A percentile compares a stretch with the other conserved stretches of the same genome.
phyloP scores from a whole-genome alignment of 768 basidiomycete species.

The Macrolepiota fuliginosa region DNA sequence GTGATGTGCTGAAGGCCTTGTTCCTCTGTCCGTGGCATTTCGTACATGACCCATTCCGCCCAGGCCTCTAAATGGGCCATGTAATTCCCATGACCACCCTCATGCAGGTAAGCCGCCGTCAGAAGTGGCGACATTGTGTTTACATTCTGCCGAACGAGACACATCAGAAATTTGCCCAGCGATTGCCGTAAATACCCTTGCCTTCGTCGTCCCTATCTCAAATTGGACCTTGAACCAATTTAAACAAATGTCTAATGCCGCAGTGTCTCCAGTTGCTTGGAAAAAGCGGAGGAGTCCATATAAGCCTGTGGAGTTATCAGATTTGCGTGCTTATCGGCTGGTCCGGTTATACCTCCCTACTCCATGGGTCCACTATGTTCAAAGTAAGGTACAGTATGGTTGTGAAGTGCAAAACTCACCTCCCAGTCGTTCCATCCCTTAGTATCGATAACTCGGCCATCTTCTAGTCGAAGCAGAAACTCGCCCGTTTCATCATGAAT shows the following conservation, averaged over 20 bases:
- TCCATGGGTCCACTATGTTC: slow-evolving; percentile 40
- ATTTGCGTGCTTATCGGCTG: neutral
- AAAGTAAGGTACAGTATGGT: slow-evolving; percentile 2
- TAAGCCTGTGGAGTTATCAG: slow-evolving; percentile 25
- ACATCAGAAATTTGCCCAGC: neutral
- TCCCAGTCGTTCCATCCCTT: slow-evolving; percentile 63
- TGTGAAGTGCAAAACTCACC: slow-evolving; percentile 18
- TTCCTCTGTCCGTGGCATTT: slow-evolving; percentile 44
- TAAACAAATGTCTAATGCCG: slow-evolving; percentile 37
- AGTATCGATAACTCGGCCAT: slow-evolving; percentile 53
- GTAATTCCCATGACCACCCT: slow-evolving; percentile 32
- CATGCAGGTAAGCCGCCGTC: slow-evolving; percentile 42
- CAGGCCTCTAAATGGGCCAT: slow-evolving; percentile 40
- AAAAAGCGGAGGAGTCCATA: slow-evolving; percentile 40
- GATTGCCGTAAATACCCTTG: slow-evolving; percentile 12
- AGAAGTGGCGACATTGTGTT: slow-evolving; percentile 56
- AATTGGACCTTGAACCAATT: slow-evolving; percentile 51
- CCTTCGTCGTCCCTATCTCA: slow-evolving; percentile 48
- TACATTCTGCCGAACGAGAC: slow-evolving; percentile 37
- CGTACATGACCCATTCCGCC: slow-evolving; percentile 52
- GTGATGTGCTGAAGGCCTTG: slow-evolving; percentile 48
- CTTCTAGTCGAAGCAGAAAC: slow-evolving; percentile 44
- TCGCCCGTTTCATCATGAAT: slow-evolving; percentile 53
- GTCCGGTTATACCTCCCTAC: slow-evolving; percentile 25
- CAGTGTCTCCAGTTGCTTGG: slow-evolving; percentile 36